Evolutionary conservation across 495 filamentous ascomycete species (phyloP).

Genomic region (Parachaetomium inaequale): DNA sequence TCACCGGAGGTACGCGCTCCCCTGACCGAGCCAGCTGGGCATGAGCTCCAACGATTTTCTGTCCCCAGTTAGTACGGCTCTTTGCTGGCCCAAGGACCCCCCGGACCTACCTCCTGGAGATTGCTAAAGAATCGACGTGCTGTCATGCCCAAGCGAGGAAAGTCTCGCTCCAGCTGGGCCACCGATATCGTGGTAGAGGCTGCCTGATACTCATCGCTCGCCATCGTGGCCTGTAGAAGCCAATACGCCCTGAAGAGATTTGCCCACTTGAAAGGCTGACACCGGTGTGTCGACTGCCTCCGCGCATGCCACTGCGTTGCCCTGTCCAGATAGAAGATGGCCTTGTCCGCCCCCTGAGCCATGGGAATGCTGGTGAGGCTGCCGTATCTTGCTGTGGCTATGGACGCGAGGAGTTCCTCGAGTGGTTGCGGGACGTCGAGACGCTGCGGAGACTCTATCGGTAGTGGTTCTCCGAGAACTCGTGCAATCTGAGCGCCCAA

Average conservation of each 20-base stretch:
- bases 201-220: slow-evolving; percentile 10
- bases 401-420: not conserved
- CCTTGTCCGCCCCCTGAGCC: slow-evolving; percentile 14
- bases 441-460: not conserved
- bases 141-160: slow-evolving; percentile 21
- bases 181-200: not conserved
- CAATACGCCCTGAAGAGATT: slow-evolving; percentile 21
- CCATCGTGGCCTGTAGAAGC: slow-evolving; percentile 16
- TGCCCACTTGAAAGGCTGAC: not conserved
- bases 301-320: slow-evolving; percentile 17
- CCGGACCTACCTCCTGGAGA: slow-evolving; percentile 1
- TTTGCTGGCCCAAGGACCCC: not conserved
- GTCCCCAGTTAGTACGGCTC: not conserved
- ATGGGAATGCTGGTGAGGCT: slow-evolving; percentile 6
- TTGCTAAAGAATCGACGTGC: slow-evolving; percentile 10
- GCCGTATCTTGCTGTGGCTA: not conserved
- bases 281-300: not conserved
- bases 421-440: slow-evolving; percentile 6
- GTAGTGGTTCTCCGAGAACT: not conserved
- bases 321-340: slow-evolving; percentile 21
- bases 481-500: not conserved
- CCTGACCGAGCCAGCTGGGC: not conserved
- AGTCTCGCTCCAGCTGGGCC: slow-evolving; percentile 12
- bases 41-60: slow-evolving; percentile 12
- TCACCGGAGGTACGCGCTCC: not conserved